These are phyloP conservation scores for Candida boleticola DNA, from an alignment of 805 yeast species.

Conservation along the genomic window DNA sequence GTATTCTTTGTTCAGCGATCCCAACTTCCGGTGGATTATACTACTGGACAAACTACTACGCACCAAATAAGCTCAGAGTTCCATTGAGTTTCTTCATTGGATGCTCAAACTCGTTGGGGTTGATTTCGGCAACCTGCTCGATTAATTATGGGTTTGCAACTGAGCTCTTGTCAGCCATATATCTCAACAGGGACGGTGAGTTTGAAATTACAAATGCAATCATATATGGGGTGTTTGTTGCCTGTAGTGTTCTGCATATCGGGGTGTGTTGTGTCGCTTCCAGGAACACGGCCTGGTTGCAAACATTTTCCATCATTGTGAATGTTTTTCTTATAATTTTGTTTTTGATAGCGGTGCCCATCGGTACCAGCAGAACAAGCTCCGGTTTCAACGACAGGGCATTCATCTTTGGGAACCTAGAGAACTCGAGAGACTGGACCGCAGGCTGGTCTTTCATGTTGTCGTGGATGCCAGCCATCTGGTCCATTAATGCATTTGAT, in stretches of 20 bases:
- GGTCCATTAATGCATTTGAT: constrained; percentile 35
- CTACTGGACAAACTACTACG: constrained; percentile 47
- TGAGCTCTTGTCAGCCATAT: constrained; percentile 58
- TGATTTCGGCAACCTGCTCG: constrained; percentile 64
- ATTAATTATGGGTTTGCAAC: constrained; percentile 67
- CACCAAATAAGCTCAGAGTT: constrained; percentile 52
- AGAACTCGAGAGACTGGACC: constrained; percentile 54
- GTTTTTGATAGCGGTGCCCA: constrained; percentile 62
- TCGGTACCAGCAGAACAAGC: constrained; percentile 46
- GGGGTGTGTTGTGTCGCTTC: constrained; percentile 56
- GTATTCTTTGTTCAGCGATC: constrained; percentile 21
- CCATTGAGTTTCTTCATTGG: constrained; percentile 65
- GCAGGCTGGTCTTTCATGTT: constrained; percentile 46
- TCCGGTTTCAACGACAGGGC: constrained; percentile 23
- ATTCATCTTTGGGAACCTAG: constrained; percentile 54
- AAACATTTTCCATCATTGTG: constrained; percentile 53
- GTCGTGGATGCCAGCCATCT: constrained; percentile 29
- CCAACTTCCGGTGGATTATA: constrained; percentile 32
- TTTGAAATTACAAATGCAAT: constrained; percentile 53
- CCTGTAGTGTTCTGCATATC: constrained; percentile 52
- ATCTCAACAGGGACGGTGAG: constrained; percentile 50
- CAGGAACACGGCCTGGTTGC: constrained; percentile 54
- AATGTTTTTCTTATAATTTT: constrained; percentile 53
- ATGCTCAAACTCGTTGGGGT: constrained; percentile 63
- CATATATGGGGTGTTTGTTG: constrained; percentile 65